Percentiles rank a stretch among this genome's conserved stretches.
Evolutionary conservation across 768 basidiomycete genomes (phyloP).

Genomic region (Tylopilus rubrobrunneus): DNA sequence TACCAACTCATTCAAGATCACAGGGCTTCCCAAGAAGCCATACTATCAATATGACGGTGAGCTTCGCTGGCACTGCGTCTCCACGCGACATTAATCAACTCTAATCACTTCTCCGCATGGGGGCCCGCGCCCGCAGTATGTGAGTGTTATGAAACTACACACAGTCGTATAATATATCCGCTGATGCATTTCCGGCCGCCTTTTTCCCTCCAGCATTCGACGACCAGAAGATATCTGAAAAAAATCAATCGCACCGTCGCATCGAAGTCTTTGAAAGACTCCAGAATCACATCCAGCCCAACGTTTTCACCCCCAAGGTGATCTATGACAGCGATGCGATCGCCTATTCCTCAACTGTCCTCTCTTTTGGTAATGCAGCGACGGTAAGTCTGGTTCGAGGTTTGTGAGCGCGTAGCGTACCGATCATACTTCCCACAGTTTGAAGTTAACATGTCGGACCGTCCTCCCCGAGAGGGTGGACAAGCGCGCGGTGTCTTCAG

Average conservation of each 20-base stretch:
- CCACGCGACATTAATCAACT: slow-evolving; percentile 1
- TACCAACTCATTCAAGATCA: slow-evolving; percentile 34
- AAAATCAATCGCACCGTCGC: slow-evolving; percentile 17
- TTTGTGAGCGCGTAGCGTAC: neutral
- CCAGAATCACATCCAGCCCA: slow-evolving; percentile 34
- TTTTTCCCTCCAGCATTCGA: slow-evolving; percentile 17
- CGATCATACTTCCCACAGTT: slow-evolving; percentile 27
- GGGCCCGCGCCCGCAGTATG: slow-evolving; percentile 17
- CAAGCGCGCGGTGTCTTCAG: slow-evolving; percentile 26
- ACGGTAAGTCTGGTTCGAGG: slow-evolving; percentile 22
- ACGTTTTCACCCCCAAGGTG: slow-evolving; percentile 38
- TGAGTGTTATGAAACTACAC: slow-evolving; percentile 13
- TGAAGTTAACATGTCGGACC: slow-evolving; percentile 31
- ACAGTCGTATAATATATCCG: neutral
- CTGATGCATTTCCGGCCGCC: neutral
- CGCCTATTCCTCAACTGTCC: slow-evolving; percentile 34
- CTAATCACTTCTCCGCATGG: slow-evolving; percentile 5
- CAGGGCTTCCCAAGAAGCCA: slow-evolving; percentile 18
- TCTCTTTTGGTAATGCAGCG: slow-evolving; percentile 30
- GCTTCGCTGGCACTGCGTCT: slow-evolving; percentile 1
- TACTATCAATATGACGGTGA: slow-evolving; percentile 35
- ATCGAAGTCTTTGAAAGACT: slow-evolving; percentile 33
- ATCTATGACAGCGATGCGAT: slow-evolving; percentile 47
- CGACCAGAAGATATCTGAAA: slow-evolving; percentile 2
- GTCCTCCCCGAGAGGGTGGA: slow-evolving; percentile 11